phyloP scores from a whole-genome alignment of 202 grass and related monocot species.

The Digitaria exilis region DNA sequence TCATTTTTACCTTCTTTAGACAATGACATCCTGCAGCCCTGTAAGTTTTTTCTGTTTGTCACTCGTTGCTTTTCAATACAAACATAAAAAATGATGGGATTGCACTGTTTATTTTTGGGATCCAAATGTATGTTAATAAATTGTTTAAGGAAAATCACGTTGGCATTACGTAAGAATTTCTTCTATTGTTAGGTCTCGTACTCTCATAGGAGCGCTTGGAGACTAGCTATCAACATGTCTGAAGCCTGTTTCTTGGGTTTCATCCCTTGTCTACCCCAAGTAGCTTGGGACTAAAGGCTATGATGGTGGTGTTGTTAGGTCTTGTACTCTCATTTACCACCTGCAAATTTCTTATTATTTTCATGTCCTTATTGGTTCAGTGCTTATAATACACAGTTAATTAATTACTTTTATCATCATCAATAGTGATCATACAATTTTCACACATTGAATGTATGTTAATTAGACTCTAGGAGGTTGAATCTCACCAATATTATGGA shows the following conservation, averaged over 20 bases:
- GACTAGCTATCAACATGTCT: too few species aligned
- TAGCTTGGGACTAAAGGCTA: too few species aligned
- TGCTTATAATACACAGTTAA: neutral
- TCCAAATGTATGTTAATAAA: neutral
- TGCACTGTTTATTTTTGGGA: neutral
- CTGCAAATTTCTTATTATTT: too few species aligned
- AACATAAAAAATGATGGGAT: neutral
- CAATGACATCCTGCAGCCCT: too few species aligned
- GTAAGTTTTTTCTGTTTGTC: neutral
- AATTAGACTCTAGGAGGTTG: neutral
- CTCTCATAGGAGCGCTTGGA: too few species aligned
- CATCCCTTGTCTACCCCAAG: too few species aligned
- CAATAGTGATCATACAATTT: neutral
- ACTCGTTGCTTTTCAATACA: neutral
- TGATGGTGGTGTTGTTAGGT: too few species aligned
- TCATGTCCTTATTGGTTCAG: neutral
- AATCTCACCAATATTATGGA: neutral
- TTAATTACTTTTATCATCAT: neutral
- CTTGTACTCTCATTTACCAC: too few species aligned
- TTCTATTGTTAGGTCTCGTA: too few species aligned
- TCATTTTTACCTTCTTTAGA: neutral
- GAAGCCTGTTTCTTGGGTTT: too few species aligned
- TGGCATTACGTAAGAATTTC: neutral
- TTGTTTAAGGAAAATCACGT: neutral
- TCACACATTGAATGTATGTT: neutral